Evolutionary conservation across 1,284 basidiomycete species (phyloP).

Genomic region (Meripilus lineatus): DNA sequence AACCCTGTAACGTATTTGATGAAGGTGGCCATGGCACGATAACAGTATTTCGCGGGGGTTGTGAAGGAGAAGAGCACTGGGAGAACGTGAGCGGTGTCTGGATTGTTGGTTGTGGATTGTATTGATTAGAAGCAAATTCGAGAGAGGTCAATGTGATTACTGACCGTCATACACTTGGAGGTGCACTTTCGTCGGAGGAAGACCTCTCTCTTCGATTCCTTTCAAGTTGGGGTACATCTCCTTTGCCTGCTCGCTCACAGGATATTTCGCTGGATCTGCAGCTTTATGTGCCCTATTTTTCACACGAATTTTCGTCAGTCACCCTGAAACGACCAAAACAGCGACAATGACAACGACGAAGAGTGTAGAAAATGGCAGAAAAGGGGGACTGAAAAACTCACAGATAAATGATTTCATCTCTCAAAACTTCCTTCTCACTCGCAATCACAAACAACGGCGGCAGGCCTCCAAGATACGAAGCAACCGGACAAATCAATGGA

Average conservation of each 20-base stretch:
- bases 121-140: not conserved
- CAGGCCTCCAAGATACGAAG: conserved; percentile 87
- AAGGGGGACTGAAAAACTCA: conserved; percentile 36
- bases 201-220: conserved; percentile 54
- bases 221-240: conserved; percentile 61
- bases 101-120: no score
- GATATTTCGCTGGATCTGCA: conserved; percentile 75
- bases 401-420: conserved; percentile 91
- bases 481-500: conserved; percentile 81
- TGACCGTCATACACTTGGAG: conserved; percentile 84
- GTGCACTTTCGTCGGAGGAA: conserved; percentile 82
- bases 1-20: conserved; percentile 58
- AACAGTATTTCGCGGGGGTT: conserved; percentile 76
- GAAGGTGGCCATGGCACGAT: conserved; percentile 67
- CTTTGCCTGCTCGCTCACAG: conserved; percentile 55
- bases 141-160: conserved; percentile 11
- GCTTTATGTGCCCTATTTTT: conserved; percentile 92
- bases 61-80: conserved; percentile 82
- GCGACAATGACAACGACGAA: not conserved
- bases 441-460: conserved; percentile 85
- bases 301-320: conserved; percentile 3
- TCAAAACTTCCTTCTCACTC: conserved; percentile 87
- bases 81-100: conserved; percentile 71
- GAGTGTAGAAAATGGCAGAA: not conserved
- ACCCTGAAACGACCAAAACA: not conserved